phyloP scores from a whole-genome alignment of 1,284 basidiomycete genomes.

The Rhodotorula sp. region DNA sequence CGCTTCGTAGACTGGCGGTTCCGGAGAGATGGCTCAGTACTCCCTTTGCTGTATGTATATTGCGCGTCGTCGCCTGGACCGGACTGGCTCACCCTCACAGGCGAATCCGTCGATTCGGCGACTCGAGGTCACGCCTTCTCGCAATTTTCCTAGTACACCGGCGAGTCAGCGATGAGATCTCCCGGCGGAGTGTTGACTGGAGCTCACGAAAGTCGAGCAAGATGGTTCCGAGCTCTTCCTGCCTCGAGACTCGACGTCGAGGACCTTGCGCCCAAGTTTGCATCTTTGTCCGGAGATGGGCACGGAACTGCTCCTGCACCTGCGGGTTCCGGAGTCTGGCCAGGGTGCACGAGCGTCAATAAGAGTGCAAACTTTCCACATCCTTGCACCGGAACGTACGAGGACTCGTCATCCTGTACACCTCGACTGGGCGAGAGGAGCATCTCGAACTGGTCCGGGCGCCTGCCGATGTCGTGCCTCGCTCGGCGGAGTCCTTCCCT shows the following conservation, averaged over 20 bases:
- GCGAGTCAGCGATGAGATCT: too few species aligned
- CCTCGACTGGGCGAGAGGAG: slow-evolving; percentile 33
- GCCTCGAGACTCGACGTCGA: background rate
- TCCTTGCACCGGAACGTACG: slow-evolving; percentile 10
- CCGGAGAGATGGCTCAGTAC: too few species aligned
- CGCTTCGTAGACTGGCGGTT: slow-evolving; percentile 30
- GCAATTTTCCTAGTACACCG: slow-evolving; percentile 28
- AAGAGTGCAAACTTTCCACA: background rate
- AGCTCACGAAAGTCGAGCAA: slow-evolving; percentile 35
- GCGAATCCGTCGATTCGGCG: slow-evolving; percentile 31
- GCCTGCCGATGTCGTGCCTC: slow-evolving; percentile 20
- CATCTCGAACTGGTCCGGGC: slow-evolving; percentile 27
- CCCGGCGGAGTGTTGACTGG: too few species aligned
- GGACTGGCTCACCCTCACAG: slow-evolving; percentile 23
- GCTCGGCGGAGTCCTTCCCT: slow-evolving; percentile 23
- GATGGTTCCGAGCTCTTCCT: slow-evolving; percentile 36
- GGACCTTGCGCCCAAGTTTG: slow-evolving; percentile 11
- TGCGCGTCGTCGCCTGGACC: background rate
- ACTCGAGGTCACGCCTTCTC: slow-evolving; percentile 32
- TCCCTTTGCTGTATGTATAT: background rate
- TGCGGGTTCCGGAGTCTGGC: slow-evolving; percentile 24
- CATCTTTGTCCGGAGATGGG: slow-evolving; percentile 29
- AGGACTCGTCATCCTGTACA: slow-evolving; percentile 20
- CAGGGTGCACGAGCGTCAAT: too few species aligned
- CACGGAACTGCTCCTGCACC: slow-evolving; percentile 29